Evolutionary conservation across 1,284 basidiomycete species (phyloP).

Genomic region (Cryptococcus hybrid): DNA sequence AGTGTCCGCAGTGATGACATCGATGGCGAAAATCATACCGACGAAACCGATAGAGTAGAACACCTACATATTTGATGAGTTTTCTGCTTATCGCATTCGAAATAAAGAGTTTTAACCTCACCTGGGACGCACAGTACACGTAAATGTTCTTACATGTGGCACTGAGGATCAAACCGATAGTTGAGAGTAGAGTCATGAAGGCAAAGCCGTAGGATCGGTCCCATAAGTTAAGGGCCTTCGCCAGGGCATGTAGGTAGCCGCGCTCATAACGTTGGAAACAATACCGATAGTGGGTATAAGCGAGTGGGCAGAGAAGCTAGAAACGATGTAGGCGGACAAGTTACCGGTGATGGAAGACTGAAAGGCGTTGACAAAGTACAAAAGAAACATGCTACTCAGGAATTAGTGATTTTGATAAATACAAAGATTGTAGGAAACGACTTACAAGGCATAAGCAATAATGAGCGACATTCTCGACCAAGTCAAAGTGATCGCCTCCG

Average conservation of each 20-base stretch:
- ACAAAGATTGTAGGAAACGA: not conserved
- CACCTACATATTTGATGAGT: conserved; percentile 11
- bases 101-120: not conserved
- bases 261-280: conserved; percentile 35
- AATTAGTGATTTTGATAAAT: too few relatives aligned
- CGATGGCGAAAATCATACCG: conserved; percentile 47
- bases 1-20: conserved; percentile 50
- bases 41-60: conserved; percentile 46
- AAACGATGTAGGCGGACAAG: conserved; percentile 31
- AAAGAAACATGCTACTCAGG: conserved; percentile 33
- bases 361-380: conserved; percentile 41
- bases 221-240: conserved; percentile 39
- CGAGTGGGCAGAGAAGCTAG: conserved; percentile 35
- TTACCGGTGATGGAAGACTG: conserved; percentile 38
- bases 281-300: conserved; percentile 42
- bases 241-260: conserved; percentile 38
- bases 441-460: conserved; percentile 34
- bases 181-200: conserved; percentile 26
- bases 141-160: conserved; percentile 34
- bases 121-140: conserved; percentile 40
- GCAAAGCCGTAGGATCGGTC: conserved; percentile 34
- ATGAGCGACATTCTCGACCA: conserved; percentile 32
- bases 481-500: conserved; percentile 32
- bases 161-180: conserved; percentile 38
- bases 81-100: too few relatives aligned